Evolutionary conservation across 352 stramenopile genomes (phyloP).

Genomic region (Globisporangium splendens): DNA sequence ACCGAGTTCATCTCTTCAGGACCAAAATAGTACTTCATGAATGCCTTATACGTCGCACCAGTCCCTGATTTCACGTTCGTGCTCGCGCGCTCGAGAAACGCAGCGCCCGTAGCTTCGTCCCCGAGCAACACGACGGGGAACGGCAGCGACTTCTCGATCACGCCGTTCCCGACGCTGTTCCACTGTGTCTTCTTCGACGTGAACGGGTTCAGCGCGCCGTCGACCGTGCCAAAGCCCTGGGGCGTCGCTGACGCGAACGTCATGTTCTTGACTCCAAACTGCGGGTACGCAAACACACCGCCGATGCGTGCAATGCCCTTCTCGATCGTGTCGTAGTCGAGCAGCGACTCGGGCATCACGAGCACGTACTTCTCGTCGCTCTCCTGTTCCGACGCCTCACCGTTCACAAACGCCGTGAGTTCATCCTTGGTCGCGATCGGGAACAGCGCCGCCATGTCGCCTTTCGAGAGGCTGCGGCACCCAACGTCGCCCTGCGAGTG

Average conservation of each 20-base stretch:
- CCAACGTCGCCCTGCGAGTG: slow-evolving; percentile 64
- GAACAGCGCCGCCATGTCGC: slow-evolving; percentile 56
- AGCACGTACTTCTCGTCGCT: slow-evolving; percentile 47
- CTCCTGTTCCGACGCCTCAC: slow-evolving; percentile 19
- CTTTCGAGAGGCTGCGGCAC: slow-evolving; percentile 48
- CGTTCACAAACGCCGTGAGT: slow-evolving; percentile 38
- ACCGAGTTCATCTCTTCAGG: slow-evolving; percentile 67
- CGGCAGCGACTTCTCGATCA: slow-evolving; percentile 37
- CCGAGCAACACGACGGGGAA: slow-evolving; percentile 72
- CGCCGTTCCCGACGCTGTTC: slow-evolving; percentile 53
- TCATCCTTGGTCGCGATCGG: slow-evolving; percentile 41
- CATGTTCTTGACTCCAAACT: slow-evolving; percentile 29
- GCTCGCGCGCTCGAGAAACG: slow-evolving; percentile 50
- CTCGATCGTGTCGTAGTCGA: slow-evolving; percentile 34
- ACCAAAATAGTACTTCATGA: slow-evolving; percentile 86
- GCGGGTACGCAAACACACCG: slow-evolving; percentile 60
- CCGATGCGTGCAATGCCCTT: slow-evolving; percentile 33
- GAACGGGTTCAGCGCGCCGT: slow-evolving; percentile 73
- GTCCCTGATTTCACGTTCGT: slow-evolving; percentile 44
- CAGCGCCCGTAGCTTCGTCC: slow-evolving; percentile 25
- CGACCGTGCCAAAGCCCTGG: slow-evolving; percentile 56
- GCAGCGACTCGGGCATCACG: slow-evolving; percentile 60
- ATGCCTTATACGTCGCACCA: slow-evolving; percentile 64
- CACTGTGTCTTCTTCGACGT: slow-evolving; percentile 45
- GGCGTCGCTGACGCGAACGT: slow-evolving; percentile 50